Evolutionary conservation across 805 yeast species (phyloP), one percentile per base, ranked within the genome.

Genomic region (Cyberlindnera euphorbiiphila): DNA sequence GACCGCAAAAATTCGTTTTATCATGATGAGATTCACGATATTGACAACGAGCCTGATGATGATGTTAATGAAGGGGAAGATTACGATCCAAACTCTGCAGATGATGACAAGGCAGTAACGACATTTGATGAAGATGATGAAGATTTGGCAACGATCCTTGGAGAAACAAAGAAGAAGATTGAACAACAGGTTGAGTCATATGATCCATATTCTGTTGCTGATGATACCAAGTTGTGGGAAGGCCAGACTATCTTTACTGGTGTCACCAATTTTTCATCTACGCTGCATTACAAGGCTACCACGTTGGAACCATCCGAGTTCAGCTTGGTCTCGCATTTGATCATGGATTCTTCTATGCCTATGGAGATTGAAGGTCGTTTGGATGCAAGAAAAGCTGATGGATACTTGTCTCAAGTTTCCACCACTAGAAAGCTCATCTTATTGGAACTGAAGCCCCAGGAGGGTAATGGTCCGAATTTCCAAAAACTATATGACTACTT

Each of bases 321-420:
- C 21, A 25, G 25, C 8, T 25, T 20, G 4, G 23, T 36, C 21
- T 48, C 50, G 1, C 28, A 41, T 13, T 33, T 34, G n/a, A 28
- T 57, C 15, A 15, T 71, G 5, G 57, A 61, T 39, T 37, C 43
- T 23, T 39, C 46, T 14, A 34, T 51, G 28, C 47, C 59, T 24
- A 57, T 78, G 46, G 62, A 62, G 21, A 60, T 85, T 30, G 80
- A 76, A 42, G 95, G 95, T 4, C 66, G 87, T 38, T 64, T 86
- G 30, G 78, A 74, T 49, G 52, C 64, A 4, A 38, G 45, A 6
- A 65, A 61, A 34, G 94, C 87, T 1, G 76, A 71, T 37, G 62
- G 62, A 10, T 85, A 85, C 52, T 58, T 85, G 43, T 46, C 55
- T 19, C 69, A 71, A 44, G 66, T 76, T 14, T 49, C 64, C 1